Evolutionary conservation across 306 rosid genomes (phyloP).

Genomic region (Sophora flavescens): DNA sequence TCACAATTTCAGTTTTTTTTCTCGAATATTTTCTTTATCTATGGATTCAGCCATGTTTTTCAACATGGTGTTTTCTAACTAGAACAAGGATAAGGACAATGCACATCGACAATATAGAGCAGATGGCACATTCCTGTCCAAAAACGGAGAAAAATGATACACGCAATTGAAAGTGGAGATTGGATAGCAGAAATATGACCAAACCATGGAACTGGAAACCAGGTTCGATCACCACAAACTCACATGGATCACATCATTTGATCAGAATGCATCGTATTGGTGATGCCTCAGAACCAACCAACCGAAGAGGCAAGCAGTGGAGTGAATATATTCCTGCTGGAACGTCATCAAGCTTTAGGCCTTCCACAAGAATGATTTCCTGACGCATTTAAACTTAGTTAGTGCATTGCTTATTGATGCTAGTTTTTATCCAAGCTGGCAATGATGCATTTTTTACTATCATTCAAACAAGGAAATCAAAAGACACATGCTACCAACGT

Average conservation of each 20-base stretch:
- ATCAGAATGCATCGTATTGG: conserved; percentile 86
- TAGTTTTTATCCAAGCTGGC: conserved; percentile 20
- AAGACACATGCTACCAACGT: conserved; percentile 15
- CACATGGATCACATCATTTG: conserved; percentile 45
- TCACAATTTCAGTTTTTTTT: too few relatives aligned
- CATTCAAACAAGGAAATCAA: conserved; percentile 29
- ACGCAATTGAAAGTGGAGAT: background rate
- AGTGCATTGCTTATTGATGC: conserved; percentile 31
- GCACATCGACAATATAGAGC: background rate
- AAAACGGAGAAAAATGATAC: background rate
- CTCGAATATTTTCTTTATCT: too few relatives aligned
- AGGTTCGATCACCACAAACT: conserved; percentile 29
- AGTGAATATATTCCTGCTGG: conserved; percentile 70
- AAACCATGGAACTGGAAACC: conserved; percentile 5
- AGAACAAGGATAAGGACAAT: background rate
- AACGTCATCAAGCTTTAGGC: conserved; percentile 79
- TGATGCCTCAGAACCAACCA: conserved; percentile 88
- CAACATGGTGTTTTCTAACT: too few relatives aligned
- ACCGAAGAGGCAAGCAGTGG: conserved; percentile 86
- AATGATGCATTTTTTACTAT: background rate
- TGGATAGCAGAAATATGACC: background rate
- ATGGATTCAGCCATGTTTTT: too few relatives aligned
- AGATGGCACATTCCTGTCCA: conserved; percentile 48
- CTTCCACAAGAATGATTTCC: conserved; percentile 98
- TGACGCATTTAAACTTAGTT: conserved; percentile 45